Base-by-base conservation (phyloP, 192 early-diverging fungal species). In the Podochytrium sp. region DNA sequence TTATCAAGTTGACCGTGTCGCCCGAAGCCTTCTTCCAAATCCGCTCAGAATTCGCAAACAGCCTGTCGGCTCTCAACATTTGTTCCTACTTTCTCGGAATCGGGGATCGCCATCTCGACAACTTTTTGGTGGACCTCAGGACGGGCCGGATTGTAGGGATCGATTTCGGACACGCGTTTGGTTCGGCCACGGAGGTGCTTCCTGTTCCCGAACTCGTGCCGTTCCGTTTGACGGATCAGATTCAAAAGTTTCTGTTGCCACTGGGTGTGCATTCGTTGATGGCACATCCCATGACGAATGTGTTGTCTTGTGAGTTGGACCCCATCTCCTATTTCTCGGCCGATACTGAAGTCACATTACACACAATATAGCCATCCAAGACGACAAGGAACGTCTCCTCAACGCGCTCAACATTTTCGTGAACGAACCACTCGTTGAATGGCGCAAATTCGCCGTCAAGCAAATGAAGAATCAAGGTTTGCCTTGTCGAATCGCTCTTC, bases 81-180 rank as follows among this genome's bases (percentile, higher is more conserved):
- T 89, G 87, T 73, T 90, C 88, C 1, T 92, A 93, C 67, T 68
- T 92, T 0, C 81, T 93, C 23, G 92, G 90, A 16, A 94, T 94
- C 68, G 92, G 92, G 2, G 92, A 94, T 83, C 84, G 92, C 29
- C 92, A 94, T 64, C 67, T 90, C 59, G 92, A 94, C 40, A 94
- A 94, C 70, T 90, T 91, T 70, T 74, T 94, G 66, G 59, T 94
- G 18, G 88, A 93, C 57, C 73, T 87, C 71, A 86, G 80, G 47
- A 86, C 78, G 30, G 92, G 92, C 14, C 79, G 83, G 33, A 69
- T 94, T 20, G 83, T 94, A 23, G 85, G 87, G 0, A 94, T 94
- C 72, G 92, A 94, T 81, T 94, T 94, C 70, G 92, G 92, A 0
- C 91, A 93, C 65, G 92, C 92, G 2, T 94, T 94, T 79, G 92